Percentiles rank a stretch among this genome's conserved stretches.
These are phyloP conservation scores for Ceratocystis cubensis DNA, from an alignment of 2,329 filamentous ascomycete genomes.

Conservation along the genomic window DNA sequence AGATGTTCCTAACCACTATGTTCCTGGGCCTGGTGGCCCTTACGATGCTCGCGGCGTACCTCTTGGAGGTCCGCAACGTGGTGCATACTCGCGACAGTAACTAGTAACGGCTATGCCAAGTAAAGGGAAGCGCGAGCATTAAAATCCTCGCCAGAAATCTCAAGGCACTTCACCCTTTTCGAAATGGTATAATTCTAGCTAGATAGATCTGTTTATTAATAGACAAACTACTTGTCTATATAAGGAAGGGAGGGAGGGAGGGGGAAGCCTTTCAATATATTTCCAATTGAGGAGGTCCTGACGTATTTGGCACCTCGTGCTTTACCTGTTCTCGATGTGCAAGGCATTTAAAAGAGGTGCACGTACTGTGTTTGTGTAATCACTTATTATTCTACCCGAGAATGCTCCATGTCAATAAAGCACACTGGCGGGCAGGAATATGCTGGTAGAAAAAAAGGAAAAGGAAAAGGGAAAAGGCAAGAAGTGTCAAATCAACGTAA, in stretches of 20 bases:
- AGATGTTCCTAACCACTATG: constrained; percentile 27
- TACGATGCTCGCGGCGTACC: constrained; percentile 47
- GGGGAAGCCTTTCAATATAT: background rate
- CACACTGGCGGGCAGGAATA: too few species aligned
- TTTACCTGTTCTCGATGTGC: background rate
- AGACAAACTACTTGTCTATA: background rate
- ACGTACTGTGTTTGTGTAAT: too few species aligned
- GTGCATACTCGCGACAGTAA: constrained; percentile 32
- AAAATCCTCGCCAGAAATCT: too few species aligned
- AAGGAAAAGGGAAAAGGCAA: too few species aligned
- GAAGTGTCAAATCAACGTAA: too few species aligned
- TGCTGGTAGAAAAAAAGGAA: too few species aligned
- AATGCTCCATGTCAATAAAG: too few species aligned
- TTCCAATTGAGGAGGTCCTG: background rate
- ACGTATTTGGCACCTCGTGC: background rate
- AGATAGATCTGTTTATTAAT: background rate
- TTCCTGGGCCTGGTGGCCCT: constrained; percentile 28
- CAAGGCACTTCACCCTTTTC: too few species aligned
- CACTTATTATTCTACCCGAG: too few species aligned
- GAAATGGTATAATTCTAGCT: background rate
- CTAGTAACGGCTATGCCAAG: background rate
- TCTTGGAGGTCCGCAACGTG: constrained; percentile 27
- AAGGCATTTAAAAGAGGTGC: too few species aligned
- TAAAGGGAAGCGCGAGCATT: too few species aligned
- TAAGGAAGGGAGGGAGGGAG: background rate